A percentile compares a stretch with the other conserved stretches of the same genome.
These are phyloP conservation scores for Pythium aquatile DNA, from an alignment of 352 stramenopile species.

Conservation along the genomic window DNA sequence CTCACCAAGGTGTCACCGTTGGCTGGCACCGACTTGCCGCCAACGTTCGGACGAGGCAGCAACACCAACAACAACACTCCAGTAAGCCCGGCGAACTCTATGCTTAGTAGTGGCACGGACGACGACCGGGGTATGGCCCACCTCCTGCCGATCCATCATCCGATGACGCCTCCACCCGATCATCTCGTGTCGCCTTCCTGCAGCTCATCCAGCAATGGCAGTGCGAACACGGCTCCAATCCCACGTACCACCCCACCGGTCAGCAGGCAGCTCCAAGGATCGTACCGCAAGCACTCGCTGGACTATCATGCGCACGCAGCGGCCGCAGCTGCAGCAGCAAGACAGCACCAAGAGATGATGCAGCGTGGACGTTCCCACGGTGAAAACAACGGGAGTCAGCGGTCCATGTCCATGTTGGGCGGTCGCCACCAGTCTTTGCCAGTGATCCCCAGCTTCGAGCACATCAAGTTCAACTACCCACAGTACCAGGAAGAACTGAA, in stretches of 20 bases:
- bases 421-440: conserved; percentile 55
- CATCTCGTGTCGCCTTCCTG: conserved; percentile 62
- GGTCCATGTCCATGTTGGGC: conserved; percentile 15
- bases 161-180: conserved; percentile 29
- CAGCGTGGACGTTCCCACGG: not conserved
- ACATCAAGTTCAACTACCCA: conserved; percentile 16
- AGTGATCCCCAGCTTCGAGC: conserved; percentile 52
- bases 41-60: conserved; percentile 18
- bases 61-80: conserved; percentile 21
- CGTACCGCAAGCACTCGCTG: conserved; percentile 38
- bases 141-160: not conserved
- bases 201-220: conserved; percentile 47
- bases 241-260: conserved; percentile 25
- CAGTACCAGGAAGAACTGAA: conserved; percentile 9
- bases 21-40: conserved; percentile 1
- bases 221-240: conserved; percentile 18
- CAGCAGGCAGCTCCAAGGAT: conserved; percentile 21
- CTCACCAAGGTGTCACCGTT: conserved; percentile 9
- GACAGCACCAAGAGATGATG: conserved; percentile 28
- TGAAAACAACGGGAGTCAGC: conserved; percentile 1
- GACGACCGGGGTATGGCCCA: conserved; percentile 18
- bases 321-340: conserved; percentile 17
- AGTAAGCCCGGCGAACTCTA: conserved; percentile 32
- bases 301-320: conserved; percentile 29
- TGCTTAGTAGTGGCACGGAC: conserved; percentile 27